A percentile compares a stretch with the other conserved stretches of the same genome.
Evolutionary conservation across 1,284 basidiomycete genomes (phyloP).

Genomic region (Austropuccinia psidii): DNA sequence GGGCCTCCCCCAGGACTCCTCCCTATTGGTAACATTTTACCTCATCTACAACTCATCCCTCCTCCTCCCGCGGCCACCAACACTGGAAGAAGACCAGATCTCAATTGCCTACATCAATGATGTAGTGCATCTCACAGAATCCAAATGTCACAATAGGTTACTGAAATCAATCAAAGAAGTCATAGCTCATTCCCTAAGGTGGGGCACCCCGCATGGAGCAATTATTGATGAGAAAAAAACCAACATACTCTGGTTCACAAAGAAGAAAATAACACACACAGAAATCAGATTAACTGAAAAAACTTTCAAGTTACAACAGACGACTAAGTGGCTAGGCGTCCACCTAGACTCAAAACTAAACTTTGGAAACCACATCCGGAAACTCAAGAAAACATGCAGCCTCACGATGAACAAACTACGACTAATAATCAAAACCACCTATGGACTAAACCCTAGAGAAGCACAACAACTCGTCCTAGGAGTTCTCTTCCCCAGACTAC

Average conservation of each 20-base stretch:
- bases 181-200: background rate
- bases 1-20: constrained; percentile 11
- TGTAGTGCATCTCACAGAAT: constrained; percentile 1
- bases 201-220: background rate
- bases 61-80: background rate
- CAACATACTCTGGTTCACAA: background rate
- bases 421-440: background rate
- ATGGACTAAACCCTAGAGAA: background rate
- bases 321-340: background rate
- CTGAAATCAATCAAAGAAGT: background rate
- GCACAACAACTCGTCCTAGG: background rate
- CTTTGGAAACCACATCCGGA: background rate
- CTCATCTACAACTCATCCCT: constrained; percentile 16
- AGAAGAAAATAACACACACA: background rate
- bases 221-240: constrained; percentile 17
- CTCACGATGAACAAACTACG: background rate
- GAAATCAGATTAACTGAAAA: background rate
- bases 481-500: background rate
- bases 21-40: background rate
- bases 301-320: background rate
- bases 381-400: background rate
- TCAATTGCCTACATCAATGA: constrained; percentile 20
- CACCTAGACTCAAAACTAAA: background rate
- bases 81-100: background rate
- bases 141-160: background rate